Conservation (phyloP, 495 filamentous ascomycete species). For the Daldinia childiae region DNA sequence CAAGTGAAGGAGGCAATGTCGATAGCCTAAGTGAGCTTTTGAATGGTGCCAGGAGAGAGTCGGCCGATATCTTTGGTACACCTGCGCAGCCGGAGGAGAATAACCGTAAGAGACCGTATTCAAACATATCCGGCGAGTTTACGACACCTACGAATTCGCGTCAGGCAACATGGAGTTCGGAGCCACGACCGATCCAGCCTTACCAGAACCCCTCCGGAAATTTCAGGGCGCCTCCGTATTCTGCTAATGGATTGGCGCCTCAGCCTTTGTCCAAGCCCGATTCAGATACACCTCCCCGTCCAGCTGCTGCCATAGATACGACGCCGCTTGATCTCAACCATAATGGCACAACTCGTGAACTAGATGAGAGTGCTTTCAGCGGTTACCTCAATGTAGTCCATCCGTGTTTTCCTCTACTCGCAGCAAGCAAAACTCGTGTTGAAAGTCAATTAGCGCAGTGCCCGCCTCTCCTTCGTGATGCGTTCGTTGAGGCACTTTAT, state of each 20-base stretch:
- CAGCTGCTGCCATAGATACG: slow-evolving; percentile 46
- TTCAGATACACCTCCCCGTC: slow-evolving; percentile 42
- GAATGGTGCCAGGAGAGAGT: slow-evolving; percentile 46
- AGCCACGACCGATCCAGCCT: slow-evolving; percentile 54
- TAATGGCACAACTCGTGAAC: slow-evolving; percentile 46
- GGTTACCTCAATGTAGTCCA: slow-evolving; percentile 80
- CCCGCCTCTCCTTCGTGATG: slow-evolving; percentile 69
- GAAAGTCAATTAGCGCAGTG: slow-evolving; percentile 69
- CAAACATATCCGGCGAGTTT: slow-evolving; percentile 56
- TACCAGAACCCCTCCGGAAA: slow-evolving; percentile 46
- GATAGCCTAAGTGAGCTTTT: slow-evolving; percentile 45
- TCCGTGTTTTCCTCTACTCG: slow-evolving; percentile 76
- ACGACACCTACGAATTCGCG: slow-evolving; percentile 47
- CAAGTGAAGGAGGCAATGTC: slow-evolving; percentile 44
- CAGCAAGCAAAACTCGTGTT: slow-evolving; percentile 70
- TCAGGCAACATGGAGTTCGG: slow-evolving; percentile 47
- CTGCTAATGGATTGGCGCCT: slow-evolving; percentile 56
- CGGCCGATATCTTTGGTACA: slow-evolving; percentile 50
- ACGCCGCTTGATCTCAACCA: slow-evolving; percentile 44
- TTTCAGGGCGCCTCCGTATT: slow-evolving; percentile 44
- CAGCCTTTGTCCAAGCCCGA: slow-evolving; percentile 46
- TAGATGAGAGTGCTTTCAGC: slow-evolving; percentile 57
- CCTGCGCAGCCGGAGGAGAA: slow-evolving; percentile 49
- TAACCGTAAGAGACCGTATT: slow-evolving; percentile 56
- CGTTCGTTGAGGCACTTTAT: slow-evolving; percentile 76